Evolutionary conservation across 2,329 filamentous ascomycete genomes (phyloP).

Genomic region (Emergomyces pasteurianus): DNA sequence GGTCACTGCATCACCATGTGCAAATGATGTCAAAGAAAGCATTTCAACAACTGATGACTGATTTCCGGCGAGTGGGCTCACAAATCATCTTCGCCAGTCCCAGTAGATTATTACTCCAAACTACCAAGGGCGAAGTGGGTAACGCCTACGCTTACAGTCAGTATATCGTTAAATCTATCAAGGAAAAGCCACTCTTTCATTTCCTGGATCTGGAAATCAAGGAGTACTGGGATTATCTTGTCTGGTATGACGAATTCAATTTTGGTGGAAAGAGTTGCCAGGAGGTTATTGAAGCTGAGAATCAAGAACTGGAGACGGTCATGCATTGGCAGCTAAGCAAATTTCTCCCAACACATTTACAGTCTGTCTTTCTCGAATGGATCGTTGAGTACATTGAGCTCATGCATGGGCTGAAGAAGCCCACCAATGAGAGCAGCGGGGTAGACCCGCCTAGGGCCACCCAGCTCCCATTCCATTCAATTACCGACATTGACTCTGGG

Average conservation of each 20-base stretch:
- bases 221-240: conserved; percentile 97
- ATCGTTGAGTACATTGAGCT: conserved; percentile 88
- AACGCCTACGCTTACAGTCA: conserved; percentile 95
- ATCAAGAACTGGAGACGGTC: conserved; percentile 73
- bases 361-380: conserved; percentile 82
- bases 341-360: conserved; percentile 69
- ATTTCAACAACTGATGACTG: conserved; percentile 90
- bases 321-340: conserved; percentile 98
- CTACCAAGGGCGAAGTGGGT: conserved; percentile 89
- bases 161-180: conserved; percentile 96
- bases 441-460: conserved; percentile 45
- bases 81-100: conserved; percentile 92
- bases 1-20: conserved; percentile 89
- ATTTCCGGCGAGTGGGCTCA: conserved; percentile 89
- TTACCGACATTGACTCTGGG: conserved; percentile 48
- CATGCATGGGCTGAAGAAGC: conserved; percentile 78
- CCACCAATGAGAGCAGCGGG: conserved; percentile 41
- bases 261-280: conserved; percentile 89
- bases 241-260: conserved; percentile 99
- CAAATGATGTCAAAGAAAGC: conserved; percentile 98
- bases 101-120: conserved; percentile 82
- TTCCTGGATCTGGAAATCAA: conserved; percentile 96
- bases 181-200: conserved; percentile 87
- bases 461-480: conserved; percentile 47
- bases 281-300: conserved; percentile 62